Evolutionary conservation across 208 protist species (phyloP).

Genomic region (Acanthamoeba healyi): DNA sequence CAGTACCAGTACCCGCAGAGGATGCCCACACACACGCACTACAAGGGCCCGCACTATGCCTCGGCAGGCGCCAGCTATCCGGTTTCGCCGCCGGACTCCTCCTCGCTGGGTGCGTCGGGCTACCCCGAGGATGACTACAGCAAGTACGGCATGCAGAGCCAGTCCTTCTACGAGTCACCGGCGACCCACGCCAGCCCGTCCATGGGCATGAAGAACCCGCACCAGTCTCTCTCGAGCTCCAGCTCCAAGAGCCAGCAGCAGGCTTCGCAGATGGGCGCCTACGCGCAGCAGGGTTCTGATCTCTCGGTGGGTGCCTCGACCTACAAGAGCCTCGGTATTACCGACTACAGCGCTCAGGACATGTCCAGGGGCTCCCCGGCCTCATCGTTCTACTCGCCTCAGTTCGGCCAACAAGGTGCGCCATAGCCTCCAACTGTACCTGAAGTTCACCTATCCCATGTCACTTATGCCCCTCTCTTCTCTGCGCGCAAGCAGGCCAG

Average conservation of each 20-base stretch:
- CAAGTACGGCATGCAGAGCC: constrained; percentile 41
- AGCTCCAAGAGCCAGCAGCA: not conserved
- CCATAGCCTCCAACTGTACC: too few species aligned
- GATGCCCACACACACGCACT: not conserved
- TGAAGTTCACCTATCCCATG: too few species aligned
- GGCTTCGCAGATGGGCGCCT: constrained; percentile 19
- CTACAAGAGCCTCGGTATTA: constrained; percentile 23
- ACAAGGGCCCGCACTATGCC: not conserved
- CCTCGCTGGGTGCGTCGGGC: not conserved
- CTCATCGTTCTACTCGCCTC: constrained; percentile 39
- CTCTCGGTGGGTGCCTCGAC: not conserved
- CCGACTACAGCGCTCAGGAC: not conserved
- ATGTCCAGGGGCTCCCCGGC: not conserved
- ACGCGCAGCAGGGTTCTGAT: not conserved
- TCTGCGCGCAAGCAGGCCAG: not conserved
- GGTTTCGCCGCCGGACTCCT: not conserved
- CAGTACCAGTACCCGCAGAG: constrained; percentile 12
- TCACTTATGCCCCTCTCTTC: not conserved
- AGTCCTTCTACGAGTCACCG: constrained; percentile 40
- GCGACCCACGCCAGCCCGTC: constrained; percentile 7
- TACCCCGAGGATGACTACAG: constrained; percentile 18
- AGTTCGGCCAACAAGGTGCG: constrained; percentile 30
- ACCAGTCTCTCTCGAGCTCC: not conserved
- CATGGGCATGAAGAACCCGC: constrained; percentile 36
- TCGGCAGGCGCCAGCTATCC: not conserved